phyloP scores from a whole-genome alignment of 192 early-diverging fungal species.

The Coemansia sp. region DNA sequence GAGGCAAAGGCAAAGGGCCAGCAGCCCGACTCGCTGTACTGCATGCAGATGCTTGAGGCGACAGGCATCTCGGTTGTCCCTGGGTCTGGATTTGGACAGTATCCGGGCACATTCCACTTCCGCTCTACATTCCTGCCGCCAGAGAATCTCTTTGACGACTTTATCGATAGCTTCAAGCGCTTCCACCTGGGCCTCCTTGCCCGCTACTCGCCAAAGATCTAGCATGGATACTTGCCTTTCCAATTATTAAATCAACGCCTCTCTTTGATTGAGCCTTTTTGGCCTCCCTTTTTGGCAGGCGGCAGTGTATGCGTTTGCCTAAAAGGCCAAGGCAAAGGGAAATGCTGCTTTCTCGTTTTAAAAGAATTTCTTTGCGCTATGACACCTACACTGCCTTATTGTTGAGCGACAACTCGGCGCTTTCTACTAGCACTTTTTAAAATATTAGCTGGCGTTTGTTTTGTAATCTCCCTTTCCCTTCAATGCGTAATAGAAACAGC shows the following conservation, averaged over 20 bases:
- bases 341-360: background rate
- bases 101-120: slow-evolving; percentile 89
- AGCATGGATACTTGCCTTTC: background rate
- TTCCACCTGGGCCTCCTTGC: slow-evolving; percentile 85
- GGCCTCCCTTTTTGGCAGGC: background rate
- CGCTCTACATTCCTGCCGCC: slow-evolving; percentile 94
- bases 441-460: background rate
- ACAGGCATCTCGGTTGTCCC: slow-evolving; percentile 97
- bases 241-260: background rate
- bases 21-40: slow-evolving; percentile 87
- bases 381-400: background rate
- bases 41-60: slow-evolving; percentile 85
- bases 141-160: slow-evolving; percentile 87
- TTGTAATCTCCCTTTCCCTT: background rate
- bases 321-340: background rate
- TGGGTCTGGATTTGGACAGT: slow-evolving; percentile 91
- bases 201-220: slow-evolving; percentile 52
- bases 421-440: background rate
- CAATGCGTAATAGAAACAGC: background rate
- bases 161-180: slow-evolving; percentile 68
- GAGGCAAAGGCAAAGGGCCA: slow-evolving; percentile 69
- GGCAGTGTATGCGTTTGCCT: background rate
- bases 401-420: background rate
- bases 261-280: background rate
- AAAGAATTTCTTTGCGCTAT: background rate